Base-by-base conservation (phyloP, 73 alveolate species). In the Paramecium bursaria region DNA sequence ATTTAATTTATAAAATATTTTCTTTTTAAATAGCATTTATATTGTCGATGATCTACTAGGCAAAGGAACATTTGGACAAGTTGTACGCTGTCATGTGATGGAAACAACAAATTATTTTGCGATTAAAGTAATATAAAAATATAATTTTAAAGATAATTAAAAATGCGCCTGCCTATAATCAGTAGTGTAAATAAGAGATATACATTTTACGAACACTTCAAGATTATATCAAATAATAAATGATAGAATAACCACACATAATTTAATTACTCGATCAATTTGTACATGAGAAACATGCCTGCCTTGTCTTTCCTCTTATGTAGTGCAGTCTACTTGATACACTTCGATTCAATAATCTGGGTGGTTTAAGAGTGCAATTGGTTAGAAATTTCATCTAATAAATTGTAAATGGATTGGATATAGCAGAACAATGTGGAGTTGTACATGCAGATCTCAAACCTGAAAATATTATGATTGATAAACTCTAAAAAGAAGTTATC, bases 381-480 rank as follows among this genome's bases (percentile, higher is more conserved):
- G 76, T 79, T 7, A 27, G 85, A 31, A 44, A 79, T 35, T 54
- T 61, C 50, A 48, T 73, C n/a, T 35, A 52, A 53, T 47, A 61
- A 22, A 54, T 79, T 7, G 50, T 55, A 2, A 50, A 54, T 19
- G 89, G 89, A 10, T 33, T 79, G 13, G 23, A 14, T 33, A 50
- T 79, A 1, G 89, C 89, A 2, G 89, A 79, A 79, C 30, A 61
- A 31, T 53, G 76, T 53, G 55, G 76, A 50, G 76, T 79, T 31
- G 76, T 79, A 39, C 89, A 79, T 54, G 75, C 85, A 22, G 89
- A 79, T 53, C 30, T 79, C n/a, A 79, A 79, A 35, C 89, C 89
- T 53, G 89, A 79, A 35, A 79, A 79, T 79, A 79, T 79, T 3
- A 79, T 79, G 89, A 48, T 79, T 3, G 60, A 79, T 35, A 7